phyloP scores from a whole-genome alignment of 2,329 filamentous ascomycete genomes.

The Ceratocystis eucalypticola region DNA sequence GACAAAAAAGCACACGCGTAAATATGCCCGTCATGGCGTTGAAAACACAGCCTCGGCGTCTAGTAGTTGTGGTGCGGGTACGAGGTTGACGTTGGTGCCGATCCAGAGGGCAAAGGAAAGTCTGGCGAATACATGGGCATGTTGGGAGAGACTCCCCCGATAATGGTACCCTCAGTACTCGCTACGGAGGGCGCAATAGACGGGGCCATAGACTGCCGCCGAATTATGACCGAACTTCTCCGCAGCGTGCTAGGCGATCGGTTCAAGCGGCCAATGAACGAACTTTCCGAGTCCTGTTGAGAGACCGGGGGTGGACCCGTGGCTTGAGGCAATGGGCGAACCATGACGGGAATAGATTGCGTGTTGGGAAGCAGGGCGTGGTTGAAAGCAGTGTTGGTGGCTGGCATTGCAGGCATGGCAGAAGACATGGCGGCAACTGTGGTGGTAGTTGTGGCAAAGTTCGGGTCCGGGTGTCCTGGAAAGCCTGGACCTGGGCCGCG shows the following conservation, averaged over 20 bases:
- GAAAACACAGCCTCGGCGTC: not conserved
- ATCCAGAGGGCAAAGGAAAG: slow-evolving; percentile 2
- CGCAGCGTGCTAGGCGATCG: slow-evolving; percentile 15
- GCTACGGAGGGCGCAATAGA: slow-evolving; percentile 13
- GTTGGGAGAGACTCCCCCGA: not conserved
- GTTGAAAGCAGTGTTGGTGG: not conserved
- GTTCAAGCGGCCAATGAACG: slow-evolving; percentile 14
- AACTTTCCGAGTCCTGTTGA: slow-evolving; percentile 10
- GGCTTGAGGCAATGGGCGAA: slow-evolving; percentile 10
- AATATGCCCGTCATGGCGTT: not conserved
- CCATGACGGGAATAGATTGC: slow-evolving; percentile 14
- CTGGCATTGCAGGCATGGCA: not conserved
- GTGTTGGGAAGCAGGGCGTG: not conserved
- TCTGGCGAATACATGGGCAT: slow-evolving; percentile 7
- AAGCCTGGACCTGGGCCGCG: slow-evolving; percentile 4
- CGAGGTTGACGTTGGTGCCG: not conserved
- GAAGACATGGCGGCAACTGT: not conserved
- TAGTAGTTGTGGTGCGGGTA: slow-evolving; percentile 7
- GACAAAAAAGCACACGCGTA: slow-evolving; percentile 1
- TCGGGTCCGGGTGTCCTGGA: slow-evolving; percentile 4
- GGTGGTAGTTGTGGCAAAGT: slow-evolving; percentile 7
- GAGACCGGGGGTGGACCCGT: slow-evolving; percentile 7
- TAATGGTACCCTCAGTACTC: slow-evolving; percentile 10
- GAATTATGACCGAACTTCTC: slow-evolving; percentile 15
- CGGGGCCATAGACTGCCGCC: slow-evolving; percentile 12